Evolutionary conservation across 2,329 filamentous ascomycete species (phyloP).

Genomic region (Neopestalotiopsis sp.): DNA sequence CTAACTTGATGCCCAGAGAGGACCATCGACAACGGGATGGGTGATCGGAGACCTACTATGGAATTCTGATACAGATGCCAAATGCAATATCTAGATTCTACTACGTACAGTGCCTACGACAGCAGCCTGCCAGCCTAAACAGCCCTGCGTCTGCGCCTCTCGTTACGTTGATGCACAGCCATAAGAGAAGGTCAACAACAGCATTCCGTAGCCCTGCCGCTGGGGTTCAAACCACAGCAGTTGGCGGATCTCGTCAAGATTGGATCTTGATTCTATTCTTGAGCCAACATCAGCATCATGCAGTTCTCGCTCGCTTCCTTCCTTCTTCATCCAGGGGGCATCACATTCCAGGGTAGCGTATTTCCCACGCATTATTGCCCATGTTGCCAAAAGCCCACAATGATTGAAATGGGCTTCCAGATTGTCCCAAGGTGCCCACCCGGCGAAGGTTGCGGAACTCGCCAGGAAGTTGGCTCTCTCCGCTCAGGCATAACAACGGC

Average conservation of each 20-base stretch:
- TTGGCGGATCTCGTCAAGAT: neutral
- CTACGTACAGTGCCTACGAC: too few species aligned
- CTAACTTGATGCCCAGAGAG: neutral
- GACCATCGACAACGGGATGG: neutral
- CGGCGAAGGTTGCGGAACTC: neutral
- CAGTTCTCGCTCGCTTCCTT: neutral
- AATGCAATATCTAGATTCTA: neutral
- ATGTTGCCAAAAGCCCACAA: neutral
- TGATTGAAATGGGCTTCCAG: neutral
- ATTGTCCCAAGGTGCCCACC: neutral
- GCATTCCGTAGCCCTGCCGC: neutral
- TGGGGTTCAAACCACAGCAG: neutral
- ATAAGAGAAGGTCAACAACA: neutral
- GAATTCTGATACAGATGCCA: neutral
- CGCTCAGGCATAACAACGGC: slow-evolving; percentile 4
- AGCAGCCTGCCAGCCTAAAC: neutral
- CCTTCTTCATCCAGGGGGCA: neutral
- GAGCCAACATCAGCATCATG: slow-evolving; percentile 1
- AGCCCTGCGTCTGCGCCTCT: neutral
- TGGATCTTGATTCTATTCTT: neutral
- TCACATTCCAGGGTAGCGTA: neutral
- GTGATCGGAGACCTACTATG: neutral
- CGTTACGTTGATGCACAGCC: neutral
- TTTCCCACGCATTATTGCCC: neutral
- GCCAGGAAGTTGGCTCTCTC: neutral